Evolutionary conservation across 805 yeast genomes (phyloP).

Genomic region (Barnettozyma siamensis): DNA sequence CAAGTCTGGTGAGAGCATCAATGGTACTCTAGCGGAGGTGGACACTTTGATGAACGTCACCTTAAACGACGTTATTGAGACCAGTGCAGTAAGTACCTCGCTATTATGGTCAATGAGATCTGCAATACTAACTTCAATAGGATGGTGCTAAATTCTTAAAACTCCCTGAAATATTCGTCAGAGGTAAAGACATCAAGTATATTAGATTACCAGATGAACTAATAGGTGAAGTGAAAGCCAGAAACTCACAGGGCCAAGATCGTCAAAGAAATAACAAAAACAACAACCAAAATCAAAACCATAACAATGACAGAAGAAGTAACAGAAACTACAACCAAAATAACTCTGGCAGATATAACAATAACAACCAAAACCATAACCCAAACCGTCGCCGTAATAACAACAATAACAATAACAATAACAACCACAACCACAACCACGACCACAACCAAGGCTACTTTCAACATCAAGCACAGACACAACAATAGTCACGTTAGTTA

Average conservation of each 20-base stretch:
- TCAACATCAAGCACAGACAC: background rate
- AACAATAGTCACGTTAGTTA: background rate
- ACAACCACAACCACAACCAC: slow-evolving; percentile 7
- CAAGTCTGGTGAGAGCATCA: slow-evolving; percentile 84
- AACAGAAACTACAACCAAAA: slow-evolving; percentile 28
- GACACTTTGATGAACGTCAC: slow-evolving; percentile 97
- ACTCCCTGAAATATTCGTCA: slow-evolving; percentile 69
- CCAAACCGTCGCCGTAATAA: slow-evolving; percentile 5
- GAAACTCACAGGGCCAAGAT: slow-evolving; percentile 45
- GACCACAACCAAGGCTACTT: slow-evolving; percentile 5
- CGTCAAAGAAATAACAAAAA: slow-evolving; percentile 38
- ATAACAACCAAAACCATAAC: slow-evolving; percentile 14
- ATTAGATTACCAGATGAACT: slow-evolving; percentile 71
- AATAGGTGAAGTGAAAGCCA: slow-evolving; percentile 71
- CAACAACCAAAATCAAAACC: slow-evolving; percentile 37
- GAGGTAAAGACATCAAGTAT: slow-evolving; percentile 80
- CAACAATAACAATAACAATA: slow-evolving; percentile 1
- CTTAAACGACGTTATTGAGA: slow-evolving; percentile 65
- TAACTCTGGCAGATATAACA: slow-evolving; percentile 25
- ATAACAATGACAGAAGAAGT: slow-evolving; percentile 23
- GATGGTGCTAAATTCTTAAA: slow-evolving; percentile 58
- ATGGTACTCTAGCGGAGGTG: slow-evolving; percentile 78
- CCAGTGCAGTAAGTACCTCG: slow-evolving; percentile 35
- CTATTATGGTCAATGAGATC: background rate
- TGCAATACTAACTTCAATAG: slow-evolving; percentile 14